Percentiles rank a stretch among this genome's conserved stretches.
These are phyloP conservation scores for Physcomitrium patens DNA, from an alignment of 225 moss, liverwort and hornwort genomes.

Conservation along the genomic window DNA sequence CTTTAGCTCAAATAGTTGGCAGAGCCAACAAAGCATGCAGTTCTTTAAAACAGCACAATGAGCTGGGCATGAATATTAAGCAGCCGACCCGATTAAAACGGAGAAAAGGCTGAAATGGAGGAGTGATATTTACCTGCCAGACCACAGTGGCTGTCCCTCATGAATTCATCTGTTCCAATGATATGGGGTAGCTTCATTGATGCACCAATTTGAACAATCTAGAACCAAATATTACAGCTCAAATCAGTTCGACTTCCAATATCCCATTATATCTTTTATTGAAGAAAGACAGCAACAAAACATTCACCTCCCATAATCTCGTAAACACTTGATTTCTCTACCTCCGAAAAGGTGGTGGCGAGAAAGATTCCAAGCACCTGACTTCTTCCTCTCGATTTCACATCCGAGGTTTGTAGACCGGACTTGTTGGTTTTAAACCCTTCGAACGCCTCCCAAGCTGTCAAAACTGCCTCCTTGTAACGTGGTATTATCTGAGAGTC, in stretches of 20 bases:
- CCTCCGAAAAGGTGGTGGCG: conserved; percentile 2
- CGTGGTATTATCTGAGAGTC: conserved; percentile 85
- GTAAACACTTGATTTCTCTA: conserved; percentile 2
- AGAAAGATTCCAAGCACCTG: conserved; percentile 30
- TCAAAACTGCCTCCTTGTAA: conserved; percentile 85
- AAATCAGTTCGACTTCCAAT: conserved; percentile 15
- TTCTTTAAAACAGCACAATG: conserved; percentile 9
- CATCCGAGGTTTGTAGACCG: conserved; percentile 36
- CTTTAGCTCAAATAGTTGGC: conserved; percentile 9
- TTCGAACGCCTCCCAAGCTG: conserved; percentile 83
- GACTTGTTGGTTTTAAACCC: conserved; percentile 39
- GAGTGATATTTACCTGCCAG: conserved; percentile 59
- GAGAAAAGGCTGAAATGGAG: not conserved
- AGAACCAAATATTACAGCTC: conserved; percentile 19
- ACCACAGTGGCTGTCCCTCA: conserved; percentile 72
- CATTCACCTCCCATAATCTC: not conserved
- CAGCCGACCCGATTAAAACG: conserved; percentile 1
- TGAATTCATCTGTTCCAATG: conserved; percentile 88
- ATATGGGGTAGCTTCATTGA: conserved; percentile 67
- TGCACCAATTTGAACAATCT: conserved; percentile 35
- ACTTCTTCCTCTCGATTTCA: conserved; percentile 30
- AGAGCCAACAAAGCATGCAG: conserved; percentile 4
- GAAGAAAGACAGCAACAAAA: conserved; percentile 16
- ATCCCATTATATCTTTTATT: not conserved
- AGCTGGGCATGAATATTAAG: conserved; percentile 13